Evolutionary conservation across 306 rosid genomes (phyloP).

Genomic region (Spatholobus suberectus): DNA sequence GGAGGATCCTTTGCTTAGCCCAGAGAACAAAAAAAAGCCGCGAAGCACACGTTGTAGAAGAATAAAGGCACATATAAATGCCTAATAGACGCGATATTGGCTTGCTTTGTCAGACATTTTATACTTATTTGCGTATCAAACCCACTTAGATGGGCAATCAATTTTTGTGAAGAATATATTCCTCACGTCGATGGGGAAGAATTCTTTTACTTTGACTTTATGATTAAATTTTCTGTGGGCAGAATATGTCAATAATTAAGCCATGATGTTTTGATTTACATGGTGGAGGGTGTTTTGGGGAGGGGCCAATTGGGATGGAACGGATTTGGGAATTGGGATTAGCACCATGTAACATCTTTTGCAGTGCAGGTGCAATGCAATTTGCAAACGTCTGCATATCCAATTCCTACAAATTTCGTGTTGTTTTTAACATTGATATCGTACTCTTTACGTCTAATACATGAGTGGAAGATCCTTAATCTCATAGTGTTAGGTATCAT

Average conservation of each 20-base stretch:
- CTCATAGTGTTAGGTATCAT: not conserved
- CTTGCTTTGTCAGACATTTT: constrained; percentile 30
- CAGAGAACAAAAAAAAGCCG: constrained; percentile 21
- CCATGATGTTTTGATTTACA: constrained; percentile 26
- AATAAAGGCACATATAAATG: constrained; percentile 27
- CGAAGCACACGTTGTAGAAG: not conserved
- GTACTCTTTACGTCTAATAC: not conserved
- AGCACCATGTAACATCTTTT: constrained; percentile 26
- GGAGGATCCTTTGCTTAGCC: constrained; percentile 54
- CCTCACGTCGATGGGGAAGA: constrained; percentile 23
- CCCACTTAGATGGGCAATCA: constrained; percentile 31
- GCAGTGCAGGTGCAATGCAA: not conserved
- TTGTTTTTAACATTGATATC: not conserved
- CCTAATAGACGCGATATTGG: not conserved
- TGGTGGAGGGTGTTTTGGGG: constrained; percentile 15
- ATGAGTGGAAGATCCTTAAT: not conserved
- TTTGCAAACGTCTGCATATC: constrained; percentile 11
- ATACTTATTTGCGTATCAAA: constrained; percentile 22
- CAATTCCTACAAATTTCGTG: not conserved
- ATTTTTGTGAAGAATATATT: constrained; percentile 41
- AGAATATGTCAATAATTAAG: constrained; percentile 20
- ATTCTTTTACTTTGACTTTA: constrained; percentile 29
- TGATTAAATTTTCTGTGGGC: constrained; percentile 5
- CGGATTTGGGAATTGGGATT: too few relatives aligned
- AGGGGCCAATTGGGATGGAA: not conserved